Percentiles rank a stretch among this genome's conserved stretches.
Conservation (phyloP, 2,329 filamentous ascomycete species). For the Hypoxylon sp. region DNA sequence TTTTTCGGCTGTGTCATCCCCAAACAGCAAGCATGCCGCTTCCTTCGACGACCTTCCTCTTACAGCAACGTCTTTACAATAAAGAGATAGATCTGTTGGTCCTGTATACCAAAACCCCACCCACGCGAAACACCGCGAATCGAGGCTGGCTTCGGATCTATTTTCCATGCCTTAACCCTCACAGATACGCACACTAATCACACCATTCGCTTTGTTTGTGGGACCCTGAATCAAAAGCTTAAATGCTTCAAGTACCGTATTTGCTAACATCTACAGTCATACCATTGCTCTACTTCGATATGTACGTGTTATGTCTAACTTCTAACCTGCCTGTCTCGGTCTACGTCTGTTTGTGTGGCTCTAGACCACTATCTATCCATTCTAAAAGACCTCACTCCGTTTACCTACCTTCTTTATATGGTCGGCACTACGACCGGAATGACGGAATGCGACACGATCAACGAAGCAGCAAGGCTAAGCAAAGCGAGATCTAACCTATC, state of each 20-base stretch:
- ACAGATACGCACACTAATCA: conserved; percentile 8
- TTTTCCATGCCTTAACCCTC: conserved; percentile 19
- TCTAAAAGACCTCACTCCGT: conserved; percentile 16
- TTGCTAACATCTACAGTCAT: conserved; percentile 16
- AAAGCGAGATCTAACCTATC: conserved; percentile 37
- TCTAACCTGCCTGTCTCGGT: conserved; percentile 39
- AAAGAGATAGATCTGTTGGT: conserved; percentile 28
- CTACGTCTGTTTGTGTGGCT: conserved; percentile 18
- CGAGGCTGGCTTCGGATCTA: conserved; percentile 37
- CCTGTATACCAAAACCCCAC: conserved; percentile 37
- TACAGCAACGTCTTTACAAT: conserved; percentile 39
- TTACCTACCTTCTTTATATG: conserved; percentile 50
- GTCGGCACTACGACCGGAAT: conserved; percentile 45
- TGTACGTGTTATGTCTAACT: background rate
- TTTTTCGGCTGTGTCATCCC: conserved; percentile 41
- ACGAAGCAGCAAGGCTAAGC: conserved; percentile 39
- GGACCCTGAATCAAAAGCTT: conserved; percentile 23
- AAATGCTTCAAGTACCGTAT: conserved; percentile 13
- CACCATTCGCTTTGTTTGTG: conserved; percentile 19
- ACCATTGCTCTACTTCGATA: conserved; percentile 4
- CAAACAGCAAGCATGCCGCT: conserved; percentile 44
- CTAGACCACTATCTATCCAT: conserved; percentile 13
- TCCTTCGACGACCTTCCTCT: conserved; percentile 49
- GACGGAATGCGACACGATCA: conserved; percentile 48
- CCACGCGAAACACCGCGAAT: conserved; percentile 40